Conservation (phyloP, 2,329 filamentous ascomycete genomes). For the Elsinoe necatrix region DNA sequence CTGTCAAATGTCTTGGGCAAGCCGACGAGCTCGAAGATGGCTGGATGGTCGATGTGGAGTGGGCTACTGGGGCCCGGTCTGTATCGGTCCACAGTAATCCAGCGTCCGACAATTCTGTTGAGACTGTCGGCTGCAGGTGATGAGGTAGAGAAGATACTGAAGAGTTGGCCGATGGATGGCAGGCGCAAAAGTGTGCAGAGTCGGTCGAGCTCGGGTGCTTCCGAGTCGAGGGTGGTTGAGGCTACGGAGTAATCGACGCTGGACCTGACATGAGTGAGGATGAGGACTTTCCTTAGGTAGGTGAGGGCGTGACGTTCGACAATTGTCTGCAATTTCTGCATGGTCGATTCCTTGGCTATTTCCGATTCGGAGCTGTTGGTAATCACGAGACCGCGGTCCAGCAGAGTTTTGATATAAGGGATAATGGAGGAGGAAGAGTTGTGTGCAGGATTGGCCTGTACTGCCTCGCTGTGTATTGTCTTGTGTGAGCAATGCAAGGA, state of each 20-base stretch:
- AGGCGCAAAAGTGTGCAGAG: conserved; percentile 67
- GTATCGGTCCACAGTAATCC: conserved; percentile 50
- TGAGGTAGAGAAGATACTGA: conserved; percentile 46
- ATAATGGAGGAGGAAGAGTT: neutral
- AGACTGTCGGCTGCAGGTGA: conserved; percentile 35
- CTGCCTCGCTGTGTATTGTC: neutral
- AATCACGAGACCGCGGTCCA: conserved; percentile 17
- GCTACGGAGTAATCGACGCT: conserved; percentile 71
- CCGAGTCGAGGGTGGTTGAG: conserved; percentile 42
- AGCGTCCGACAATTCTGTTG: conserved; percentile 52
- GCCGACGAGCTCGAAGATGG: conserved; percentile 88
- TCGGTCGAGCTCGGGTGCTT: conserved; percentile 60
- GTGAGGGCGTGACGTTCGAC: conserved; percentile 77
- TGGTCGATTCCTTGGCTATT: neutral
- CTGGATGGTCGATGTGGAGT: conserved; percentile 62
- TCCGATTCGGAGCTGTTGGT: conserved; percentile 9
- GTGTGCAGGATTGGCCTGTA: neutral
- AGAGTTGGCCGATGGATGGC: conserved; percentile 71
- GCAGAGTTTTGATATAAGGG: conserved; percentile 12
- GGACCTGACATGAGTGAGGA: conserved; percentile 80
- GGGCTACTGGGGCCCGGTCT: conserved; percentile 32
- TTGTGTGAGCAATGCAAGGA: conserved; percentile 39
- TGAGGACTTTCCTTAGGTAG: conserved; percentile 75
- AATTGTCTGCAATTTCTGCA: conserved; percentile 27
- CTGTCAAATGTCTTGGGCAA: conserved; percentile 86